Percentiles rank a stretch among this genome's conserved stretches.
Evolutionary conservation across 176 grass and related monocot species (phyloP).

Genomic region (Poa pratensis): DNA sequence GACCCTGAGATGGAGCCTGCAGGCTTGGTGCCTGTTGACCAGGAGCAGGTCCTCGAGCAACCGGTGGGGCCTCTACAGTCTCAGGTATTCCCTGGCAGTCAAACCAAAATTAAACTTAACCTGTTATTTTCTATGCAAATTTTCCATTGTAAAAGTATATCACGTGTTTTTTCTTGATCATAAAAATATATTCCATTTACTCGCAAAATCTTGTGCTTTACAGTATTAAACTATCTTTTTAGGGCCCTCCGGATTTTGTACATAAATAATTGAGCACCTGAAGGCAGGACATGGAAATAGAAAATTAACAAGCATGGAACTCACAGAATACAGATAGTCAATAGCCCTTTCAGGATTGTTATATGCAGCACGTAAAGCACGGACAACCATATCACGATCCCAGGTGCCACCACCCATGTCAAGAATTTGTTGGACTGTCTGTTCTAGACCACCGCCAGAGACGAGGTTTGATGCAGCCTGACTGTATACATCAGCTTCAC

Average conservation of each 20-base stretch:
- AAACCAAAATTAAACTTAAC: constrained; percentile 28
- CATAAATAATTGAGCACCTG: constrained; percentile 4
- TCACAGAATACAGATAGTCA: constrained; percentile 97
- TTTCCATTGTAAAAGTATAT: background rate
- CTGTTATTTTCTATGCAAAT: background rate
- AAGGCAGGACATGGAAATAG: constrained; percentile 12
- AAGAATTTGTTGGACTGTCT: constrained; percentile 85
- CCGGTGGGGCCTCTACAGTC: constrained; percentile 60
- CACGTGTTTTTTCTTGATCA: background rate
- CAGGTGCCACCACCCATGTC: constrained; percentile 96
- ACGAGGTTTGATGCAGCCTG: constrained; percentile 95
- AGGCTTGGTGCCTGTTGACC: constrained; percentile 54
- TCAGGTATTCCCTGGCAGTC: constrained; percentile 85
- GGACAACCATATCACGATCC: constrained; percentile 87
- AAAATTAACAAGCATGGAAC: constrained; percentile 34
- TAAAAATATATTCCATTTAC: background rate
- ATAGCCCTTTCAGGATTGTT: constrained; percentile 99
- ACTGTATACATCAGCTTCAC: constrained; percentile 76
- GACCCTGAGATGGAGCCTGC: constrained; percentile 50
- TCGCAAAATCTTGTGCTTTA: background rate
- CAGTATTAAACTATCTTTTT: background rate
- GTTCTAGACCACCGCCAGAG: constrained; percentile 74
- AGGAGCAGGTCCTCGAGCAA: constrained; percentile 56
- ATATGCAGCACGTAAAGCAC: constrained; percentile 90
- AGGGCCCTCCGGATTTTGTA: background rate